Evolutionary conservation across 352 stramenopile genomes (phyloP).

Genomic region (Globisporangium paroecandrum): DNA sequence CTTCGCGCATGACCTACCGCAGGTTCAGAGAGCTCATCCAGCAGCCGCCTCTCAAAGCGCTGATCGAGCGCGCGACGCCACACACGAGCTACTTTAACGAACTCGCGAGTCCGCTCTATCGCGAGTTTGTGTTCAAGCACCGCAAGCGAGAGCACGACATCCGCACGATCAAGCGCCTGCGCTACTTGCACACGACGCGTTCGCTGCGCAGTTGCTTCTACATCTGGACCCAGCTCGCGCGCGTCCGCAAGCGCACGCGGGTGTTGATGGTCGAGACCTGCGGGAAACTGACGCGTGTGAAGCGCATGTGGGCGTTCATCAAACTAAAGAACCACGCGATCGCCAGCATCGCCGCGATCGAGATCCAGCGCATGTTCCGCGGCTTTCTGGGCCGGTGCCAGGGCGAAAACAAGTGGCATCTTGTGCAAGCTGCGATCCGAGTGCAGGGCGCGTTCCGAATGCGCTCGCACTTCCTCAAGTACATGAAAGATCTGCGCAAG

Average conservation of each 20-base stretch:
- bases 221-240: conserved; percentile 31
- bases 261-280: conserved; percentile 27
- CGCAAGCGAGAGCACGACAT: conserved; percentile 49
- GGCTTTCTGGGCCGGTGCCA: conserved; percentile 36
- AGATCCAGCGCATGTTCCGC: conserved; percentile 62
- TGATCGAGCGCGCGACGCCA: conserved; percentile 37
- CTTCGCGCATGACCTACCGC: conserved; percentile 40
- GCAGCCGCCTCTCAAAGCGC: conserved; percentile 35
- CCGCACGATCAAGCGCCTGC: conserved; percentile 48
- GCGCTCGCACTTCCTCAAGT: conserved; percentile 52
- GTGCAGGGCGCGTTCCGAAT: conserved; percentile 68
- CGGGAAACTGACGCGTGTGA: conserved; percentile 28
- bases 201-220: conserved; percentile 35
- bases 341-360: conserved; percentile 45
- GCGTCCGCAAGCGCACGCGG: conserved; percentile 35
- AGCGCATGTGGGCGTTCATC: conserved; percentile 35
- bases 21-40: conserved; percentile 43
- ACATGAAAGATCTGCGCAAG: conserved; percentile 35
- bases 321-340: conserved; percentile 41
- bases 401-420: conserved; percentile 30
- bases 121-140: conserved; percentile 38
- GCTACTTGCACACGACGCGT: conserved; percentile 48
- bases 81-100: conserved; percentile 59
- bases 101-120: conserved; percentile 47
- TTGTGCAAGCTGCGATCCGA: conserved; percentile 46